Percentiles rank a stretch among this genome's conserved stretches.
These are phyloP conservation scores for Geum urbanum DNA, from an alignment of 306 rosid species.

Conservation along the genomic window DNA sequence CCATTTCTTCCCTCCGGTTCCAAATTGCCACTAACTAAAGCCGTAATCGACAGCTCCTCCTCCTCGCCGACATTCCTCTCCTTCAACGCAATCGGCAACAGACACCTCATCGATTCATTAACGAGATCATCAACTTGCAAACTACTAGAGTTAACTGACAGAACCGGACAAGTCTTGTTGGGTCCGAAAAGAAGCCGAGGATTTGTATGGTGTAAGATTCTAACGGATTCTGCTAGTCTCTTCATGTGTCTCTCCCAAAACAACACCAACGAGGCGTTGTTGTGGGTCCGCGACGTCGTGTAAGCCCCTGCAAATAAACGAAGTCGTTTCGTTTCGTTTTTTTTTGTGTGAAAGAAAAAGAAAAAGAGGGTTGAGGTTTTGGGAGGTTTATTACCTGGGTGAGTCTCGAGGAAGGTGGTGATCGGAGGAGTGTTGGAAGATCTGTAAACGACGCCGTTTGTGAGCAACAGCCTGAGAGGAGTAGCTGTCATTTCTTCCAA, in stretches of 20 bases:
- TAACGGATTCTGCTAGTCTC: constrained; percentile 62
- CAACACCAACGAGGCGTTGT: constrained; percentile 57
- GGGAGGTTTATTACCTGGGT: constrained; percentile 45
- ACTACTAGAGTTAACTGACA: constrained; percentile 21
- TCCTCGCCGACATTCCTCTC: constrained; percentile 52
- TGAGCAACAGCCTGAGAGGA: constrained; percentile 49
- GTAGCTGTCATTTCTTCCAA: constrained; percentile 12
- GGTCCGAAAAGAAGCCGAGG: constrained; percentile 56
- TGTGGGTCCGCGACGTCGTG: constrained; percentile 81
- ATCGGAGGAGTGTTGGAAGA: constrained; percentile 53
- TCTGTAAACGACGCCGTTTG: constrained; percentile 49
- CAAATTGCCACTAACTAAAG: constrained; percentile 55
- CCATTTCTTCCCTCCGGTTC: constrained; percentile 32
- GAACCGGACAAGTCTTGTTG: constrained; percentile 20
- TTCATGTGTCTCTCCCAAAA: constrained; percentile 82
- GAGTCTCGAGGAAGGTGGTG: constrained; percentile 54
- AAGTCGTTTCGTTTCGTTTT: too few species aligned
- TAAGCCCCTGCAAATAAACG: constrained; percentile 61
- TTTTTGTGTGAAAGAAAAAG: background rate
- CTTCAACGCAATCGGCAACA: constrained; percentile 51
- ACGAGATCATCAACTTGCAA: constrained; percentile 41
- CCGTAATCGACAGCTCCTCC: constrained; percentile 67
- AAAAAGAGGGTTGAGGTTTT: background rate
- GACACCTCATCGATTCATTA: constrained; percentile 41
- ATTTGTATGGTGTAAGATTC: constrained; percentile 39